These are phyloP conservation scores for Cynara cardunculus DNA, from an alignment of 129 eudicot genomes.

Conservation along the genomic window DNA sequence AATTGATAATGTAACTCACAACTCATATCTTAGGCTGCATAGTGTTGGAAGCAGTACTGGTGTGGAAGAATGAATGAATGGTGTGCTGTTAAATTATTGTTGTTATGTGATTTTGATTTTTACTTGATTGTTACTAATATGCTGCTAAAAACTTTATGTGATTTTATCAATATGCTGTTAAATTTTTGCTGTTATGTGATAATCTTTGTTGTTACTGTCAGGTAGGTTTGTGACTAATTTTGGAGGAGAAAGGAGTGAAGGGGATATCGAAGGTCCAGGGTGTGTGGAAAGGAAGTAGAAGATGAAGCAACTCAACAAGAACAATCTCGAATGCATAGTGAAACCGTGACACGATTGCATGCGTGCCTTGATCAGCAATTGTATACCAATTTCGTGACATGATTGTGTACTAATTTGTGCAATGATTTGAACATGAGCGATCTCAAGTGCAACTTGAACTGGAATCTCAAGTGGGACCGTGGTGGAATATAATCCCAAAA, in stretches of 20 bases:
- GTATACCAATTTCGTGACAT: neutral
- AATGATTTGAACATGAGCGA: neutral
- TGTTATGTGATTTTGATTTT: neutral
- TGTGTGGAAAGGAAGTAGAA: neutral
- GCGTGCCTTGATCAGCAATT: neutral
- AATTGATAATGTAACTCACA: too few species aligned
- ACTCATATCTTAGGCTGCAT: too few species aligned
- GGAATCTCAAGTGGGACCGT: neutral
- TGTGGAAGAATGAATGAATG: too few species aligned
- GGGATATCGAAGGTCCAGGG: too few species aligned
- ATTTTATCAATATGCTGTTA: too few species aligned
- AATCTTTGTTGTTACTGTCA: neutral
- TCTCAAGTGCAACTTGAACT: neutral
- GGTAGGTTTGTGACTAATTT: neutral
- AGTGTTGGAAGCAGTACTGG: too few species aligned
- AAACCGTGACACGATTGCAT: neutral
- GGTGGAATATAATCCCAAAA: neutral
- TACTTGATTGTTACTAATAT: too few species aligned
- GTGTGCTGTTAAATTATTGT: neutral
- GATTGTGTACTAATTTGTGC: neutral
- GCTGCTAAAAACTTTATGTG: neutral
- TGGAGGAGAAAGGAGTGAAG: neutral
- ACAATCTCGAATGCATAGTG: too few species aligned
- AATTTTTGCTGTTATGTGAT: neutral
- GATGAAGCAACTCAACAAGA: too few species aligned